Evolutionary conservation across 345 rosid genomes (phyloP).

Genomic region (Eucalyptus melliodora): DNA sequence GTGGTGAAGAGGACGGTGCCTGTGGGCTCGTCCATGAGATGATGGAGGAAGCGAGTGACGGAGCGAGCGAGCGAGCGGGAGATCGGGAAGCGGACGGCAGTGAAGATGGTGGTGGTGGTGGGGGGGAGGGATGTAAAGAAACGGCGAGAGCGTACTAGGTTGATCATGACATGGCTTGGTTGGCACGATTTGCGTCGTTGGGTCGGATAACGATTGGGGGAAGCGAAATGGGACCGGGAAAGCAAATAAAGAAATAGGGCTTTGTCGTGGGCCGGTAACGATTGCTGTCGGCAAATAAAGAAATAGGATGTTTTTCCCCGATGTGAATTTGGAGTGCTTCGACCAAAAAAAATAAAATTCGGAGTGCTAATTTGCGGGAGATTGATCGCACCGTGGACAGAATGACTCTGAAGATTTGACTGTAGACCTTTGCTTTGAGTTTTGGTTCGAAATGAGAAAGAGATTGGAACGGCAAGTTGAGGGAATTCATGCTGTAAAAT

Average conservation of each 20-base stretch:
- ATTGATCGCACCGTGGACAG: background rate
- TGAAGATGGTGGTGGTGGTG: background rate
- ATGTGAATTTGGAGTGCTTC: too few relatives aligned
- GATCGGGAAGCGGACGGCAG: background rate
- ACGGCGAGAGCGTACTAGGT: background rate
- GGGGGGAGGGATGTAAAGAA: background rate
- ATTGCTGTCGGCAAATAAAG: background rate
- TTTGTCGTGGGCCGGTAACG: background rate
- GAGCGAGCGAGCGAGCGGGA: background rate
- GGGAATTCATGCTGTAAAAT: background rate
- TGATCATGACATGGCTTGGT: background rate
- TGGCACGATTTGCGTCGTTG: background rate
- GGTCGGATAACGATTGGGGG: background rate
- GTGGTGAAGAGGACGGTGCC: slow-evolving; percentile 65
- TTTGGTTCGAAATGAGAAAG: rapidly evolving
- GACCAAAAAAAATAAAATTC: too few relatives aligned
- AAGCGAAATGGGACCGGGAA: background rate
- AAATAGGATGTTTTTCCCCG: too few relatives aligned
- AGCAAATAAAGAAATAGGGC: background rate
- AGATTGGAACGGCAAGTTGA: background rate
- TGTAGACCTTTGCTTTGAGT: background rate
- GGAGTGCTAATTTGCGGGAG: background rate
- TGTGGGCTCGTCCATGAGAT: slow-evolving; percentile 7
- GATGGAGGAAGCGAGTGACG: background rate
- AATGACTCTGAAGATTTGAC: background rate